These are phyloP conservation scores for Ustilago nuda DNA, from an alignment of 1,284 basidiomycete species.

Conservation along the genomic window DNA sequence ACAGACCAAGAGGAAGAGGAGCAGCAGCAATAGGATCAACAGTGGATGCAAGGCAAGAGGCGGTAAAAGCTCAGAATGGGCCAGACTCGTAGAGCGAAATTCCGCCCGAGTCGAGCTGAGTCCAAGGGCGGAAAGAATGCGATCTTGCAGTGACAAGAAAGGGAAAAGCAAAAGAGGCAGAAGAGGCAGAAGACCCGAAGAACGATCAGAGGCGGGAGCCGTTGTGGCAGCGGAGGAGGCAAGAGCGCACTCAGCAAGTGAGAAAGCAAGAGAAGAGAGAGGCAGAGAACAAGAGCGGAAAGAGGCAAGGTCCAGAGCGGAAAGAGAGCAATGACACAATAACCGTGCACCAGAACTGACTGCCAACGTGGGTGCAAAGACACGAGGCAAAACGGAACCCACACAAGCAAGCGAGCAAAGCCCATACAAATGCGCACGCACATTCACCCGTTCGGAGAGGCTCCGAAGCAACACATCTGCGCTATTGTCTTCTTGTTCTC, in stretches of 20 bases:
- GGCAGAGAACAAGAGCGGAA: background rate
- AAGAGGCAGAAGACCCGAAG: background rate
- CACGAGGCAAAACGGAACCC: too few species aligned
- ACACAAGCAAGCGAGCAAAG: too few species aligned
- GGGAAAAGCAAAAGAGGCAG: background rate
- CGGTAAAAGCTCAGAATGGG: background rate
- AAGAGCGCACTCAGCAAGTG: background rate
- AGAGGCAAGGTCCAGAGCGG: background rate
- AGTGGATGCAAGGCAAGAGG: background rate
- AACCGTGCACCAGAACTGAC: too few species aligned
- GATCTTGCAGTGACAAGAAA: background rate
- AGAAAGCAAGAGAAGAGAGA: background rate
- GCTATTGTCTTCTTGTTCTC: background rate
- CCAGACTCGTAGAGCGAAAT: background rate
- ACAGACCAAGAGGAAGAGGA: background rate
- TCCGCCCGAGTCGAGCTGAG: background rate
- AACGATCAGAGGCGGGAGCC: background rate
- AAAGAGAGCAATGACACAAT: too few species aligned
- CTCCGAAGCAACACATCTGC: background rate
- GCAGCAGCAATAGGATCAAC: background rate
- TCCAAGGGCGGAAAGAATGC: background rate
- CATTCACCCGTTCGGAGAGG: background rate
- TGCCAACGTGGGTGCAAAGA: too few species aligned
- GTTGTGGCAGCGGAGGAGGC: background rate
- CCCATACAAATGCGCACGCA: background rate